phyloP scores from a whole-genome alignment of 495 filamentous ascomycete genomes.

The Podospora pseudoanserina region DNA sequence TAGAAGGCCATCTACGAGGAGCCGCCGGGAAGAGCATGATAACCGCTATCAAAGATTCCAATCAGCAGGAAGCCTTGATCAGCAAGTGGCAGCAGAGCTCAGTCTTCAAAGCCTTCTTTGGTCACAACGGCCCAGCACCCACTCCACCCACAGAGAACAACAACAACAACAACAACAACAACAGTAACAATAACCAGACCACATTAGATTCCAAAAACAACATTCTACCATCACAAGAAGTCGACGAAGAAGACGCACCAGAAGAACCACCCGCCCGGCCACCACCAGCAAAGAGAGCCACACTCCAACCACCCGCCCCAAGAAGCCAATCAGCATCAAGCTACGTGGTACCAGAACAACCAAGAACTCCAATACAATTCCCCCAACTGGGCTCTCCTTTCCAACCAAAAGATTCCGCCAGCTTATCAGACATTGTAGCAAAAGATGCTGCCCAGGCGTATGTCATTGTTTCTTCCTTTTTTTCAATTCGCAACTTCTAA shows the following conservation, averaged over 20 bases:
- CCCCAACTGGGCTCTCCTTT: background rate
- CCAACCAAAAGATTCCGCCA: conserved; percentile 17
- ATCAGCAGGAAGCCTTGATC: conserved; percentile 34
- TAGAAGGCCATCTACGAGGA: conserved; percentile 34
- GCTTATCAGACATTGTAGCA: conserved; percentile 37
- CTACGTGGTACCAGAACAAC: conserved; percentile 7
- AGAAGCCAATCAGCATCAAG: conserved; percentile 17
- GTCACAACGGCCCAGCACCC: conserved; percentile 25
- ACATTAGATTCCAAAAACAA: background rate
- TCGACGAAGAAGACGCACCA: conserved; percentile 17
- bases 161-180: conserved; percentile 4
- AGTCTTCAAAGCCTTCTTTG: conserved; percentile 37
- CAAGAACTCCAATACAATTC: background rate
- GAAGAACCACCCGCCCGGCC: conserved; percentile 16
- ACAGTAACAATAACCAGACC: background rate
- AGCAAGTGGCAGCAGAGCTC: conserved; percentile 33
- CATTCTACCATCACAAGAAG: conserved; percentile 10
- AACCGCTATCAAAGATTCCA: conserved; percentile 34
- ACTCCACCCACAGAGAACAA: background rate
- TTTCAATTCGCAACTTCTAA: background rate
- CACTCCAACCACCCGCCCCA: conserved; percentile 9
- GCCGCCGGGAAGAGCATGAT: conserved; percentile 26
- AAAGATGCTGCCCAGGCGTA: conserved; percentile 35
- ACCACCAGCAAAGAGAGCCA: conserved; percentile 19
- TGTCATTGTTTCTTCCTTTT: background rate